These are phyloP conservation scores for Sugiyamaella grinbergsii DNA, from an alignment of 1,139 yeast species.

Conservation along the genomic window DNA sequence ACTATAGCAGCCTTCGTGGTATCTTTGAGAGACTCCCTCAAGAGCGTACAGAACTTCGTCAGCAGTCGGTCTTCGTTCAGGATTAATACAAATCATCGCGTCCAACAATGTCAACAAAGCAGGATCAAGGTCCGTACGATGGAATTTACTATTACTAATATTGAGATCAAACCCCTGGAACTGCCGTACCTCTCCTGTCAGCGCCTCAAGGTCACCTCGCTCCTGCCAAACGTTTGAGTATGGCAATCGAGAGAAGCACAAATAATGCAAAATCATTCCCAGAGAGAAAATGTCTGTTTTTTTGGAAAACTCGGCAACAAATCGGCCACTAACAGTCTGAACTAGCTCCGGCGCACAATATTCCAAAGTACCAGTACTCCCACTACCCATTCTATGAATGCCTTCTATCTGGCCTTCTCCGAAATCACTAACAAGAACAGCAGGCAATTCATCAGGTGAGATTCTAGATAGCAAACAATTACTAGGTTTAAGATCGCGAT, in stretches of 20 bases:
- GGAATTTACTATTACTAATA: conserved; percentile 28
- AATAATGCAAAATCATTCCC: conserved; percentile 75
- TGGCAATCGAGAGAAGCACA: conserved; percentile 73
- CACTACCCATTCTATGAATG: conserved; percentile 57
- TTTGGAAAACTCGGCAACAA: conserved; percentile 58
- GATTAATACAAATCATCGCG: conserved; percentile 43
- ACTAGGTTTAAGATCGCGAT: conserved; percentile 85
- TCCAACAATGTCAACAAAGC: conserved; percentile 47
- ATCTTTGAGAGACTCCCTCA: conserved; percentile 8
- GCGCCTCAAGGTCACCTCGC: conserved; percentile 38
- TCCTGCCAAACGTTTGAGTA: conserved; percentile 47
- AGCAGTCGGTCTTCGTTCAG: conserved; percentile 50
- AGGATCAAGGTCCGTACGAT: conserved; percentile 45
- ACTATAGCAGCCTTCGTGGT: not conserved
- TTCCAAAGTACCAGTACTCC: conserved; percentile 84
- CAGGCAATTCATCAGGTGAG: conserved; percentile 52
- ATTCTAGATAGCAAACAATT: conserved; percentile 65
- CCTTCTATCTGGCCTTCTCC: conserved; percentile 86
- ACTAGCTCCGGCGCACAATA: conserved; percentile 85
- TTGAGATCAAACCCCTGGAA: conserved; percentile 40
- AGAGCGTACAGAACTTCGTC: conserved; percentile 44
- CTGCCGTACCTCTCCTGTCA: conserved; percentile 47
- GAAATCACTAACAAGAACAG: conserved; percentile 78
- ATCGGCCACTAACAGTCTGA: conserved; percentile 36
- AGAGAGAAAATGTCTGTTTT: conserved; percentile 79